These are phyloP conservation scores for Phlebiopsis flavidoalba DNA, from an alignment of 768 basidiomycete species.

Conservation along the genomic window DNA sequence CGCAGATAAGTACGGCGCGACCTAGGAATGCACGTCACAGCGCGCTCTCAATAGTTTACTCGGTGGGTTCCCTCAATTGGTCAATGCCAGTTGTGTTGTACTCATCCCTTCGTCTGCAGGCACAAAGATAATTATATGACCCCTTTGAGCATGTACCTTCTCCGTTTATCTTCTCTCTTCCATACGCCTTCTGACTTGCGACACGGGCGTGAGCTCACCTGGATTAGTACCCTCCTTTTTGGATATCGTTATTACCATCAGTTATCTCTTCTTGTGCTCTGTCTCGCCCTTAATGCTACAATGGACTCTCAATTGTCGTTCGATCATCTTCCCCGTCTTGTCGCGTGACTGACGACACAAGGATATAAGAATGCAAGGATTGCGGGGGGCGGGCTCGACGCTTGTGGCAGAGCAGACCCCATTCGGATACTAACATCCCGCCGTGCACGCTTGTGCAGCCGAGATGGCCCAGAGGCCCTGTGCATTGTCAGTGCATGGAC, in stretches of 20 bases:
- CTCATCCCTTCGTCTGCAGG: conserved; percentile 13
- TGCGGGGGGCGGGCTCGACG: neutral
- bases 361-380: neutral
- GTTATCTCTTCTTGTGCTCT: conserved; percentile 8
- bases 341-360: no score
- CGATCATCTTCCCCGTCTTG: neutral
- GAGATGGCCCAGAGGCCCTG: neutral
- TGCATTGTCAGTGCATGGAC: neutral
- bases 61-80: conserved; percentile 20
- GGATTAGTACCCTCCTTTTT: conserved; percentile 12
- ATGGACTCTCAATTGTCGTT: conserved; percentile 1
- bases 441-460: neutral
- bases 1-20: no score
- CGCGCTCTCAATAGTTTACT: conserved; percentile 74
- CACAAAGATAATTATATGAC: conserved; percentile 20
- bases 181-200: neutral
- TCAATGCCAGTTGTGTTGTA: neutral
- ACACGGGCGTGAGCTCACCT: conserved; percentile 4
- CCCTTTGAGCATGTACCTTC: conserved; percentile 12
- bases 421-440: neutral
- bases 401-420: neutral
- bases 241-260: conserved; percentile 13
- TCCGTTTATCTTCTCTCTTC: neutral
- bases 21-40: conserved; percentile 80
- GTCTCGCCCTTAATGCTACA: conserved; percentile 4